phyloP scores from a whole-genome alignment of 306 rosid genomes.

The Castanospermum australe region DNA sequence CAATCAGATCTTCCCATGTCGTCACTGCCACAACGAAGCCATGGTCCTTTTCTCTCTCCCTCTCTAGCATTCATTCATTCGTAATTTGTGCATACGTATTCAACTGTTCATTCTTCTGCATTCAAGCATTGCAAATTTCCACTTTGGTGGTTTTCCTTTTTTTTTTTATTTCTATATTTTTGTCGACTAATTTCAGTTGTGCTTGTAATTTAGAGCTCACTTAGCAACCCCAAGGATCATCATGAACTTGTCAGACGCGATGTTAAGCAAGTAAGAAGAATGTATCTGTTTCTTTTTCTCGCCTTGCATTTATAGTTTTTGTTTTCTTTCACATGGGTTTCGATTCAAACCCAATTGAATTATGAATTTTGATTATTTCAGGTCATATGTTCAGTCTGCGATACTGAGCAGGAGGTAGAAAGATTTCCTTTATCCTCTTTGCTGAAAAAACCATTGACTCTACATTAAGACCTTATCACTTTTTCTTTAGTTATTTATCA shows the following conservation, averaged over 20 bases:
- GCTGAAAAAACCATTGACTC: neutral
- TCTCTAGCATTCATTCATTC: neutral
- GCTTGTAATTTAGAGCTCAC: constrained; percentile 43
- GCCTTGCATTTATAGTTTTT: neutral
- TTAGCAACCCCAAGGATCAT: constrained; percentile 47
- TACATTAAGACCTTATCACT: neutral
- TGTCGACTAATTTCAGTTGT: neutral
- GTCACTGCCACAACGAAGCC: constrained; percentile 81
- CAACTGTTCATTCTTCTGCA: neutral
- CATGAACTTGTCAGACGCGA: constrained; percentile 65
- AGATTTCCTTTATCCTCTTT: neutral
- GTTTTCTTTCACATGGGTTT: neutral
- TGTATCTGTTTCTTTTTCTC: neutral
- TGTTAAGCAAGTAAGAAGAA: constrained; percentile 51
- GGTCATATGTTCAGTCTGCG: constrained; percentile 69
- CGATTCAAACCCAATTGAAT: neutral
- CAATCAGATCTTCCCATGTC: constrained; percentile 58
- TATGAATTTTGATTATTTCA: constrained; percentile 32
- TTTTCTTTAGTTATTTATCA: neutral
- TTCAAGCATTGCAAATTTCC: neutral
- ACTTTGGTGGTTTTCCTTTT: neutral
- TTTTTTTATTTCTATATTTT: neutral
- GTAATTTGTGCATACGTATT: too few relatives aligned
- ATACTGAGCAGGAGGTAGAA: constrained; percentile 53
- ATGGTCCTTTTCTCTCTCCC: constrained; percentile 31